Conservation (phyloP, 192 early-diverging fungal species). For the Pecoramyces ruminantium region DNA sequence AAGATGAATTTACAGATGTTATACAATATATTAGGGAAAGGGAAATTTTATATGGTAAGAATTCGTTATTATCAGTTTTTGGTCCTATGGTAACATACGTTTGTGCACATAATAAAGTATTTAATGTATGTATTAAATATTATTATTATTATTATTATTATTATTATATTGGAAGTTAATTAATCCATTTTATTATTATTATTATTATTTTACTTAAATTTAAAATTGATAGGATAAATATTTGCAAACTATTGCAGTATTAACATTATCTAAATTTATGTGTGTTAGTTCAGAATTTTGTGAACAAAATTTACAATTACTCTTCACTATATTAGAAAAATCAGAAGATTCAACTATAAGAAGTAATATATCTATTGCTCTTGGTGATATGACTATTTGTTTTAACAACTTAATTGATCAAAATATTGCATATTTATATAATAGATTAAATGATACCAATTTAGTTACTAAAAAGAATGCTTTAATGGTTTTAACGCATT, state of each 20-base stretch:
- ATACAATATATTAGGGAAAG: constrained; percentile 74
- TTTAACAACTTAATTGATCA: constrained; percentile 95
- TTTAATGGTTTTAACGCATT: constrained; percentile 94
- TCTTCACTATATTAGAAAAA: constrained; percentile 78
- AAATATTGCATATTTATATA: constrained; percentile 89
- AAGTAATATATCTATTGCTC: constrained; percentile 84
- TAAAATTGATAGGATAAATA: constrained; percentile 35
- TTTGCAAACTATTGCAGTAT: constrained; percentile 74
- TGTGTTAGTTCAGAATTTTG: constrained; percentile 91
- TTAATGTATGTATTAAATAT: constrained; percentile 32
- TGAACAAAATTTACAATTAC: constrained; percentile 72
- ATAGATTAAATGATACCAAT: constrained; percentile 69
- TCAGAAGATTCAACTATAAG: constrained; percentile 70
- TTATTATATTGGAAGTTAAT: constrained; percentile 1
- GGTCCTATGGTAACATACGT: constrained; percentile 68
- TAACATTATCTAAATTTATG: constrained; percentile 91
- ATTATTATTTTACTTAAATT: no score
- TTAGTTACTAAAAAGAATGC: constrained; percentile 80
- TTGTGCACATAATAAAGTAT: constrained; percentile 64
- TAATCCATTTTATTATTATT: no score
- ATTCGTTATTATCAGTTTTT: constrained; percentile 60
- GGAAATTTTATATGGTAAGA: constrained; percentile 67
- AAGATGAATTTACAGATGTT: constrained; percentile 90
- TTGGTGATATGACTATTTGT: constrained; percentile 97
- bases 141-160: neutral